Percentiles rank a stretch among this genome's conserved stretches.
Evolutionary conservation across 345 rosid genomes (phyloP).

Genomic region (Aquilaria sinensis): DNA sequence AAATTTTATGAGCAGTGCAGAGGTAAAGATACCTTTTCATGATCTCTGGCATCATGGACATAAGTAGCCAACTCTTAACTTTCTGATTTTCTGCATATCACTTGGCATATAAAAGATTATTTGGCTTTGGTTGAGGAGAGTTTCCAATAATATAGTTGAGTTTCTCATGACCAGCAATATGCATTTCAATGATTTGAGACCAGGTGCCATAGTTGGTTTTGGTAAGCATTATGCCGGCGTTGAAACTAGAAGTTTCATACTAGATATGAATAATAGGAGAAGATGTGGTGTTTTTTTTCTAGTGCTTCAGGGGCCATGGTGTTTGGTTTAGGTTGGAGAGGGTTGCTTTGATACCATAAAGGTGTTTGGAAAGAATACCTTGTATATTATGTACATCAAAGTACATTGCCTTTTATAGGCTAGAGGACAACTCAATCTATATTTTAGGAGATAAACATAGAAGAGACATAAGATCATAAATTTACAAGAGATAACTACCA

Average conservation of each 20-base stretch:
- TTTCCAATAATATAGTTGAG: background rate
- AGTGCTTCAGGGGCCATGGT: no score
- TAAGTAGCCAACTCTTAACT: background rate
- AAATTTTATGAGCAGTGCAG: background rate
- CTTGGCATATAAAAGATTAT: background rate
- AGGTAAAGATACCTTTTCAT: background rate
- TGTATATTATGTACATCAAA: no score
- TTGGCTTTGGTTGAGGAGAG: background rate
- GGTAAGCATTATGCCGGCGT: background rate
- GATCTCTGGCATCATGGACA: background rate
- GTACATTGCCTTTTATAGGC: no score
- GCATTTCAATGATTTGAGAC: conserved; percentile 1
- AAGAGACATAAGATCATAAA: no score
- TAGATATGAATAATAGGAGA: background rate
- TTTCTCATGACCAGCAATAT: background rate
- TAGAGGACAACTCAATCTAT: no score
- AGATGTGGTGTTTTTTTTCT: no score
- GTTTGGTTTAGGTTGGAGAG: no score
- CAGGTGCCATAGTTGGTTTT: background rate
- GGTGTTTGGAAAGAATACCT: no score
- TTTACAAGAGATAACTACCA: no score
- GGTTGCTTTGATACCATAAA: no score
- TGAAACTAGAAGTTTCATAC: background rate
- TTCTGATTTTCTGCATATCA: background rate
- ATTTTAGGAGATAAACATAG: no score